Conservation (phyloP, 2,329 filamentous ascomycete genomes). For the Aspergillus niger region DNA sequence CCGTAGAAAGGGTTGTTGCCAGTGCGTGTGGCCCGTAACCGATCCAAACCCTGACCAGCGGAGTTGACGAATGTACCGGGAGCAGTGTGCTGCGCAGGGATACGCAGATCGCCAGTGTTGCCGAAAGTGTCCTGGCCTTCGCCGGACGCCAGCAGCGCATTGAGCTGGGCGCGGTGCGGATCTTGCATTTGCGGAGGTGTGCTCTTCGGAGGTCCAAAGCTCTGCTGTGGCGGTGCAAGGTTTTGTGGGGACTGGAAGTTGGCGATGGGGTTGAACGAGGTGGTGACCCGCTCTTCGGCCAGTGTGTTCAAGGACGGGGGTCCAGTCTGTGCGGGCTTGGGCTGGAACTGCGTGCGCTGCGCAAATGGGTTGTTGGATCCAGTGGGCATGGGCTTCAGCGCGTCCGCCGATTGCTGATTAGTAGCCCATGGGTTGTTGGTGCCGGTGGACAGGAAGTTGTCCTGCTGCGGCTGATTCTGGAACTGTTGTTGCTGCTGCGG, state of each 20-base stretch:
- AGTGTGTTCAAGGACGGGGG: constrained; percentile 74
- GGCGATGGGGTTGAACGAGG: constrained; percentile 57
- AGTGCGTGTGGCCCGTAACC: constrained; percentile 67
- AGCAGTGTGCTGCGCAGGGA: constrained; percentile 93
- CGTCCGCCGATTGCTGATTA: constrained; percentile 59
- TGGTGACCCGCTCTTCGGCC: constrained; percentile 80
- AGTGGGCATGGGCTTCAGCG: constrained; percentile 79
- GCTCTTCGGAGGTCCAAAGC: constrained; percentile 33
- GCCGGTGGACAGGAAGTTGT: constrained; percentile 70
- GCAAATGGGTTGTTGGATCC: constrained; percentile 99
- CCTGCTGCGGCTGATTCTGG: constrained; percentile 49
- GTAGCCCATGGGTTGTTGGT: constrained; percentile 94
- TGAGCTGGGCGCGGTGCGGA: constrained; percentile 71
- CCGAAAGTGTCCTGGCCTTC: constrained; percentile 97
- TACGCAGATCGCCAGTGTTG: constrained; percentile 93
- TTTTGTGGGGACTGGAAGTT: constrained; percentile 48
- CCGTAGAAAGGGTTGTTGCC: constrained; percentile 89
- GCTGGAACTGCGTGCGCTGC: constrained; percentile 60
- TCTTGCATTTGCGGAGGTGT: constrained; percentile 45
- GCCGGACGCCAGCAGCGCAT: constrained; percentile 79
- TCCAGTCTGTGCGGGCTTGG: constrained; percentile 54
- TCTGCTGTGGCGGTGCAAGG: constrained; percentile 31
- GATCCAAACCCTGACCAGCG: constrained; percentile 76
- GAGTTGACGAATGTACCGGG: constrained; percentile 97
- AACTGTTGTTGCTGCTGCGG: constrained; percentile 48